Evolutionary conservation across 257 asterid species (phyloP).

Genomic region (Haberlea rhodopensis): DNA sequence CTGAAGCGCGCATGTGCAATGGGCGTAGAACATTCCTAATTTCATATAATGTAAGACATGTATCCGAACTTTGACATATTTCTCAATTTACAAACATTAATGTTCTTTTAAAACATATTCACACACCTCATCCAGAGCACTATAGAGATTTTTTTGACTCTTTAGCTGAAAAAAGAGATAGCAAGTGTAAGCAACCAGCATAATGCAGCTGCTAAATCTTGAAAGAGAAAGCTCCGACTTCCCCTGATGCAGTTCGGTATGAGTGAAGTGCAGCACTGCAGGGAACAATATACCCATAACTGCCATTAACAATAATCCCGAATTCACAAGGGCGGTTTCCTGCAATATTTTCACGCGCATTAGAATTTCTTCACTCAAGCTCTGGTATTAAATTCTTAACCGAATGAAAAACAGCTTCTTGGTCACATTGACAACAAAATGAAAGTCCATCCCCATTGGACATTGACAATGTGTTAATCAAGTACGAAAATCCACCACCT

Average conservation of each 20-base stretch:
- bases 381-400: background rate
- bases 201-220: conserved; percentile 90
- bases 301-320: conserved; percentile 94
- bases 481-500: conserved; percentile 50
- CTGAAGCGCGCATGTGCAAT: background rate
- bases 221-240: conserved; percentile 90
- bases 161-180: conserved; percentile 92
- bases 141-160: conserved; percentile 57
- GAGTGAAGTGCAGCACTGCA: conserved; percentile 92
- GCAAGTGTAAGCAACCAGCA: conserved; percentile 92
- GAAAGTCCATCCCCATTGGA: conserved; percentile 21
- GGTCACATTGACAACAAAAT: conserved; percentile 16
- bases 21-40: background rate
- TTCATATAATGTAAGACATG: background rate
- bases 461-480: background rate
- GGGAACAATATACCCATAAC: conserved; percentile 95
- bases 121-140: conserved; percentile 60
- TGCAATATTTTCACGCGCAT: conserved; percentile 41
- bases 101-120: background rate
- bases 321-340: conserved; percentile 85
- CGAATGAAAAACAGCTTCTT: background rate
- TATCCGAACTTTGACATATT: background rate
- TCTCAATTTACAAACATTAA: conserved; percentile 6
- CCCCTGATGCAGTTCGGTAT: conserved; percentile 78
- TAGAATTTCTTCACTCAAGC: conserved; percentile 25